Conservation (phyloP, 1,139 yeast genomes). For the Yamadazyma jaroonii region DNA sequence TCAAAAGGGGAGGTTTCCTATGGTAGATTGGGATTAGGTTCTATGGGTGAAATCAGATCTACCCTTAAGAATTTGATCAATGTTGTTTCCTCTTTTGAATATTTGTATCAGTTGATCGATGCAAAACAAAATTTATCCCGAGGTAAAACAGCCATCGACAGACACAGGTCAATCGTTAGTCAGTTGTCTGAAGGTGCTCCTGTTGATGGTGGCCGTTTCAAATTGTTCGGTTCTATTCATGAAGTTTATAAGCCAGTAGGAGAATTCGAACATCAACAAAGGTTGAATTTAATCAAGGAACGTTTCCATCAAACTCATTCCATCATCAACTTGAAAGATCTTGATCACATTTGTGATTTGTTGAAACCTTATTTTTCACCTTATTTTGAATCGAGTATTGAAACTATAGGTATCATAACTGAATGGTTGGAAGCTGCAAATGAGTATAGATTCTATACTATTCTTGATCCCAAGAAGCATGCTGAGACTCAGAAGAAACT, state of each 20-base stretch:
- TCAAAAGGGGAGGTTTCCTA: conserved; percentile 24
- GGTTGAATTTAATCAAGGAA: conserved; percentile 20
- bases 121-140: conserved; percentile 17
- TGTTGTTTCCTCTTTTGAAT: conserved; percentile 26
- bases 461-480: conserved; percentile 15
- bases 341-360: conserved; percentile 24
- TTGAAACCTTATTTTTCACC: conserved; percentile 19
- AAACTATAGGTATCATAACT: conserved; percentile 17
- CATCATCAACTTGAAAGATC: conserved; percentile 18
- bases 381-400: conserved; percentile 18
- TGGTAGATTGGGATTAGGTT: conserved; percentile 30
- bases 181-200: conserved; percentile 5
- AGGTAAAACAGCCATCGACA: conserved; percentile 17
- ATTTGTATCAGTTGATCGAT: conserved; percentile 29
- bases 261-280: conserved; percentile 23
- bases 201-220: conserved; percentile 17
- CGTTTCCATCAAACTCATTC: conserved; percentile 19
- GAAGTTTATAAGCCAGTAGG: conserved; percentile 33
- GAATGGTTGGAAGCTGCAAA: conserved; percentile 33
- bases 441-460: conserved; percentile 22
- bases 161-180: conserved; percentile 16
- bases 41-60: conserved; percentile 26
- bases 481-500: conserved; percentile 16
- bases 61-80: conserved; percentile 22
- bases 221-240: conserved; percentile 24